Percentiles rank a stretch among this genome's conserved stretches.
Conservation (phyloP, 176 grass and related monocot species). For the Hsuehochloa calcarea region DNA sequence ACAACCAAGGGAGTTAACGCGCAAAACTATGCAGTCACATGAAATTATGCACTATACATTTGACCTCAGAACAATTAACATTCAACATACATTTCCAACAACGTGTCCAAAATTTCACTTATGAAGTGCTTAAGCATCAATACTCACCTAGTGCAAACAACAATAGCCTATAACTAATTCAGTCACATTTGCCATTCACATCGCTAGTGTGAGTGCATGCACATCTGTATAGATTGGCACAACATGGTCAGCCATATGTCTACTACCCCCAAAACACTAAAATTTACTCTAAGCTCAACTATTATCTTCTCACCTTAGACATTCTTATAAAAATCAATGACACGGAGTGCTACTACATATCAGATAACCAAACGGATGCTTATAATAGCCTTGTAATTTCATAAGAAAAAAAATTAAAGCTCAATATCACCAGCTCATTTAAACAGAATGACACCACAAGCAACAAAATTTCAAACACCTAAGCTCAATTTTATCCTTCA, state of each 20-base stretch:
- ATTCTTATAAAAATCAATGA: not conserved
- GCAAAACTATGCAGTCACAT: not conserved
- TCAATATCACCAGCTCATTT: not conserved
- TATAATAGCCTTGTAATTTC: not conserved
- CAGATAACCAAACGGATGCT: not conserved
- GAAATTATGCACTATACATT: not conserved
- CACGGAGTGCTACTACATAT: not conserved
- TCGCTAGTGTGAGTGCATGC: no score
- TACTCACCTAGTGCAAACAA: not conserved
- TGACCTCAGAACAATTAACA: not conserved
- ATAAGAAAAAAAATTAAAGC: not conserved
- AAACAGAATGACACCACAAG: conserved; percentile 25
- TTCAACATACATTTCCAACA: conserved; percentile 2
- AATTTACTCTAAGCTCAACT: conserved; percentile 4
- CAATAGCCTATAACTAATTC: not conserved
- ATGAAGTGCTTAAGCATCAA: conserved; percentile 25
- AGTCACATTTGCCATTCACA: not conserved
- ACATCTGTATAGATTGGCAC: no score
- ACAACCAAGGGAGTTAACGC: not conserved
- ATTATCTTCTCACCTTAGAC: not conserved
- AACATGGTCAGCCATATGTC: no score
- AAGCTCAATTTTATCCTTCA: not conserved
- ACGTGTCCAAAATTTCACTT: not conserved
- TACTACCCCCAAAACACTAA: no score
- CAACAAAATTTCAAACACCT: conserved; percentile 19